Base-by-base conservation (phyloP, 805 yeast species). In the Schizosaccharomyces cryophilus region DNA sequence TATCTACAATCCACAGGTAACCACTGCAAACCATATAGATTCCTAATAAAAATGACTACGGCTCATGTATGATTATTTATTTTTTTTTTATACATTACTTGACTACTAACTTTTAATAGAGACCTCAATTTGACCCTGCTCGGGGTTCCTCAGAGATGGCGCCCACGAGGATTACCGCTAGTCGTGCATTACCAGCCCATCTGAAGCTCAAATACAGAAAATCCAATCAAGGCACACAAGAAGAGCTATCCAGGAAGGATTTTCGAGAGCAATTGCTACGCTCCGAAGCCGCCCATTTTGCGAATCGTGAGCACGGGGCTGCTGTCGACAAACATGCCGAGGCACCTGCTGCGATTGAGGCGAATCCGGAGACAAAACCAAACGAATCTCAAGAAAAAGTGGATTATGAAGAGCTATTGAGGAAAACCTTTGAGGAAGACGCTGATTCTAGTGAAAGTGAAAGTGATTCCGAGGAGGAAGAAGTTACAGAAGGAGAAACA, bases 121-220 rank as follows among this genome's bases (percentile, higher is more conserved):
- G 84, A 67, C 85, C 86, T 0, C 82, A 85, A 5, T 75, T 82
- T 64, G 86, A 82, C 64, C 78, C 78, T 59, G 84, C 84, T 21
- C 75, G 80, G 66, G 82, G 82, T 61, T 80, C 78, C 60, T 72
- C 72, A 59, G 72, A 72, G 61, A 66, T 69, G 62, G 69, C 73
- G 7, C 69, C 71, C 4, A 78, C 83, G 0, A 66, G 76, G 2
- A 80, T 78, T 9, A 71, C 73, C 30, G 85, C 81, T 66, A 73
- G 80, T 11, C 72, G 83, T 59, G 71, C 76, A 56, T 70, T 78
- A 11, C 81, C 84, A 0, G 80, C 80, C 0, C 83, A 82, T 62
- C 74, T 73, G 42, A 73, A 73, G 68, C 66, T 82, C 61, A 82
- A 82, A 65, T 75, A 60, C 60, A 64, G 62, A 24, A 21, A 51